Base-by-base conservation (phyloP, 192 early-diverging fungal species). In the Podochytrium sp. region DNA sequence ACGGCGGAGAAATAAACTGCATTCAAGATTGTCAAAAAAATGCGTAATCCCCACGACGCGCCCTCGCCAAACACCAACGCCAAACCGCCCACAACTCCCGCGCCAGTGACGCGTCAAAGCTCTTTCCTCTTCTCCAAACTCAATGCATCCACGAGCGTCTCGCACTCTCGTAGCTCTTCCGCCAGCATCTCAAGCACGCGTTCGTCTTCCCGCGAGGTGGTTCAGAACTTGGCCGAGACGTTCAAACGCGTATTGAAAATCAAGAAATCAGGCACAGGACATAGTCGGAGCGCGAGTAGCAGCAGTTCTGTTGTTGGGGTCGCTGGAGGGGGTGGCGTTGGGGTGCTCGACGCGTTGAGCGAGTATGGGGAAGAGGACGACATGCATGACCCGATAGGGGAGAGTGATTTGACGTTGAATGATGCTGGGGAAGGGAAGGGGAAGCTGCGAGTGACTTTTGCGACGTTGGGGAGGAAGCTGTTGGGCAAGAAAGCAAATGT, bases 161-260 rank as follows among this genome's bases (percentile, higher is more conserved):
- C 43, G n/a, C 43, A 47, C 43, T 47, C 43, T 47, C 43, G 43
- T 47, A 47, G 43, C n/a, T 47, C 43, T 20, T 5, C 20, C 52
- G 23, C 5, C 25, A 55, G 52, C 25, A 55, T 55, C 52, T 7
- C 52, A 7, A 55, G 52, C 52, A 55, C 52, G 12, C 20, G 23
- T 20, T 23, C 16, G 5, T 20, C 7, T 20, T 55, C 52, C 7
- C 20, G 30, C 20, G 52, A 55, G 52, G 30, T 55, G 7, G 5
- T 55, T 23, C 25, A 55, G 7, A 25, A 10, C 30, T 23, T 55
- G 5, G 30, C 52, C 7, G 52, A 55, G 5, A 55, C 7, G 12
- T 55, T 55, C 25, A 55, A 55, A 55, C 52, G 52, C 52, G 52
- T 55, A 7, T 23, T 55, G 7, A 55, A 55, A 20, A 55, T 55